A percentile compares a stretch with the other conserved stretches of the same genome.
Evolutionary conservation across 352 stramenopile species (phyloP).

Genomic region (Globisporangium acanthophoron): DNA sequence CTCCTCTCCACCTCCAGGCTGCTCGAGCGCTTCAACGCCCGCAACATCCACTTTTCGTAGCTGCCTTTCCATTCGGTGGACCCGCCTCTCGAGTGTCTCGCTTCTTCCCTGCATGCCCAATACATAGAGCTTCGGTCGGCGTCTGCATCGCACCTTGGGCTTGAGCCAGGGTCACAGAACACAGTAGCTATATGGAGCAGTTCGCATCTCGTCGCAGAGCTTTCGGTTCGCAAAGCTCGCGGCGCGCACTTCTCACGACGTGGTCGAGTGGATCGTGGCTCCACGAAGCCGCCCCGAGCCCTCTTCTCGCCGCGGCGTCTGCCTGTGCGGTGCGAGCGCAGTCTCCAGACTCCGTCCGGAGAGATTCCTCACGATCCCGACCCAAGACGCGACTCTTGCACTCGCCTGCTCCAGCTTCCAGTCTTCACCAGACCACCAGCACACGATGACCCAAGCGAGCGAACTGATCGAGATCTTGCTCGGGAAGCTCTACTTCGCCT

Average conservation of each 20-base stretch:
- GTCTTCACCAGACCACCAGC: neutral
- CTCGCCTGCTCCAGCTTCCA: slow-evolving; percentile 1
- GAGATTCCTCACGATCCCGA: no score
- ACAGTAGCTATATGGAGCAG: no score
- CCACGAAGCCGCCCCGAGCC: no score
- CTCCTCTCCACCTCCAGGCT: slow-evolving; percentile 36
- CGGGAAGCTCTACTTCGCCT: slow-evolving; percentile 28
- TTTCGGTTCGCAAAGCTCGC: no score
- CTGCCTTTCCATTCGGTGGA: neutral
- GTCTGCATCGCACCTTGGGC: neutral
- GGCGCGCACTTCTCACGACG: no score
- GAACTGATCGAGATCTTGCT: slow-evolving; percentile 30
- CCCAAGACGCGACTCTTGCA: neutral
- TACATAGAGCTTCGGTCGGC: neutral
- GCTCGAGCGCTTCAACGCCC: slow-evolving; percentile 95
- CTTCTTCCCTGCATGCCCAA: neutral
- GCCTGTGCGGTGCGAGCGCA: no score
- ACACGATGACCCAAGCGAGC: slow-evolving; percentile 10
- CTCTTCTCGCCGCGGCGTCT: no score
- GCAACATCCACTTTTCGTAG: slow-evolving; percentile 96
- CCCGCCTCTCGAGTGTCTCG: neutral
- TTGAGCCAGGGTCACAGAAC: neutral
- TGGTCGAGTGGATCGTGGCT: no score
- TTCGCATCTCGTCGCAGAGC: no score
- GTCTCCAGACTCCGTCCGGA: no score